Evolutionary conservation across 2,329 filamentous ascomycete genomes (phyloP), one percentile per base, ranked within the genome.

Genomic region (Colletotrichum graminicola): DNA sequence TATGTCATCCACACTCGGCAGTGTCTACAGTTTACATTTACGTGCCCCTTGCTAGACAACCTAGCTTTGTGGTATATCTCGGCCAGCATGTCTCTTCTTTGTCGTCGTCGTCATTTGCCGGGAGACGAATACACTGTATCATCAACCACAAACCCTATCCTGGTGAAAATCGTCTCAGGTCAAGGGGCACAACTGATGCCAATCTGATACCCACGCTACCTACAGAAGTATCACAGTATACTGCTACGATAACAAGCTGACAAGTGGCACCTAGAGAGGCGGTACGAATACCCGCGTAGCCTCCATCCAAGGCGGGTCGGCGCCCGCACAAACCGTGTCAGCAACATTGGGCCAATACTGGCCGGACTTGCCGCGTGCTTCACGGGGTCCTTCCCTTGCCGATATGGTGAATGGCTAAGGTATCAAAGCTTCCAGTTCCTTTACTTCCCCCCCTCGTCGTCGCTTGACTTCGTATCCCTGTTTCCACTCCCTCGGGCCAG

Each of bases 121-220:
- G 29, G 32, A 60, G 65, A 52, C 54, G 63, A 54, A 71, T 47
- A 61, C 47, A 23, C 45, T 23, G 45, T 12, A 47, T 23, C 12
- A 16, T 21, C 14, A 26, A 18, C 29, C 43, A 47, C 45, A 26
- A 32, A 32, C 62, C 69, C 32, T 69, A 49, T 51, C 66, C 54
- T 29, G 39, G 64, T 59, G 51, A 49, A 45, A 34, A 62, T 67
- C 36, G 32, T 59, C 12, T 57, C 39, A 43, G 56, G 49, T 66
- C 67, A 56, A 66, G 62, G 62, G 67, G 62, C 41, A 21, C 41
- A 49, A 47, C n/a, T 66, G 65, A 68, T 59, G 66, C 65, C 51
- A 26, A 72, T 68, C 36, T 60, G 66, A 68, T 60, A 64, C 54
- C 26, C 52, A 60, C 23, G 65, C 63, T 21, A 23, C 45, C 21